Conservation (phyloP, 164 flowering plant genomes). For the Vitis cinerea region DNA sequence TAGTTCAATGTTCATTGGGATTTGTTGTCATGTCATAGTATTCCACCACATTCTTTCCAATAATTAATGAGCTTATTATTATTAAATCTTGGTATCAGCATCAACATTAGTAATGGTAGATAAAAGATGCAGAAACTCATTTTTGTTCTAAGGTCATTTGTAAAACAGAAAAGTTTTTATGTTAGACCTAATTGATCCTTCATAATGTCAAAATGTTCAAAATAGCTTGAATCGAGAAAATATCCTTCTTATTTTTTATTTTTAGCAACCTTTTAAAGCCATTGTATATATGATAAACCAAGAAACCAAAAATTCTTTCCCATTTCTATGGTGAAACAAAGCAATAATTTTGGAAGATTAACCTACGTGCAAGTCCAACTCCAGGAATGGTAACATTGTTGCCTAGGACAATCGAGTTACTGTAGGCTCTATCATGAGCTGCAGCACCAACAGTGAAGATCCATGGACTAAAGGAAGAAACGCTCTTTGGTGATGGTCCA, state of each 20-base stretch:
- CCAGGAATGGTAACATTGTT: constrained; percentile 77
- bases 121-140: not conserved
- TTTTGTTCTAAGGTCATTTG: not conserved
- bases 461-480: constrained; percentile 99
- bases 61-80: too few relatives aligned
- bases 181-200: not conserved
- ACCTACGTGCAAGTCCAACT: constrained; percentile 94
- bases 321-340: not conserved
- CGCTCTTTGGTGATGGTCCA: constrained; percentile 90
- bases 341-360: constrained; percentile 1
- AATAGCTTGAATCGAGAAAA: not conserved
- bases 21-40: too few relatives aligned
- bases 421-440: constrained; percentile 77
- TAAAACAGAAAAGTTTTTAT: not conserved
- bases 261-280: too few relatives aligned
- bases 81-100: too few relatives aligned
- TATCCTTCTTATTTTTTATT: not conserved
- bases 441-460: constrained; percentile 97
- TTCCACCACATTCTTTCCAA: too few relatives aligned
- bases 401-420: constrained; percentile 76
- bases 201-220: not conserved
- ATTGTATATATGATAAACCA: not conserved
- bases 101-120: too few relatives aligned
- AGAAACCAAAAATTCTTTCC: not conserved
- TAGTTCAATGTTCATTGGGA: too few relatives aligned